Evolutionary conservation across 2,329 filamentous ascomycete genomes (phyloP).

Genomic region (Didymellaceae sp.): DNA sequence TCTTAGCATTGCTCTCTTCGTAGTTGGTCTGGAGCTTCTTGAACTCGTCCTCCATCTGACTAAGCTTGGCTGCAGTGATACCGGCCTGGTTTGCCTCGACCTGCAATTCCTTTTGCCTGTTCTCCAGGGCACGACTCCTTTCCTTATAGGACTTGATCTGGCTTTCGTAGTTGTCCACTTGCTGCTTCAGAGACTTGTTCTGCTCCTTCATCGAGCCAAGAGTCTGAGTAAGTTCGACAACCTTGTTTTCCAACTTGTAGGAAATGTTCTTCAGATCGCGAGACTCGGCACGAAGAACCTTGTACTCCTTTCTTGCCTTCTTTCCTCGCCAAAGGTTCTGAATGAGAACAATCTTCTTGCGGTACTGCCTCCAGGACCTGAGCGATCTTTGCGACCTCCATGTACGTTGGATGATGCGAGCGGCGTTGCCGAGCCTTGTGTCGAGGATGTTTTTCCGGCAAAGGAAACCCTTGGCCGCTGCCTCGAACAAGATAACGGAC

Average conservation of each 20-base stretch:
- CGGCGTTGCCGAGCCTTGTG: constrained; percentile 90
- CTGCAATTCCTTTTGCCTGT: constrained; percentile 90
- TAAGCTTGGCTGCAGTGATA: constrained; percentile 87
- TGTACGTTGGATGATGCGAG: constrained; percentile 84
- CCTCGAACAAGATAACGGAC: constrained; percentile 87
- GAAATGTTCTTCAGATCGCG: constrained; percentile 99
- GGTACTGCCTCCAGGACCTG: constrained; percentile 83
- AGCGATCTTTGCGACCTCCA: constrained; percentile 85
- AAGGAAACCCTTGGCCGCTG: constrained; percentile 88
- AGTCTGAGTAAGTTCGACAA: constrained; percentile 94
- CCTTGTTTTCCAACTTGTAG: constrained; percentile 99
- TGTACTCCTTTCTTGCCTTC: constrained; percentile 81
- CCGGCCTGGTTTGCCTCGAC: constrained; percentile 97
- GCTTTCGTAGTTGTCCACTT: constrained; percentile 94
- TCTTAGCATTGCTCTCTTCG: constrained; percentile 86
- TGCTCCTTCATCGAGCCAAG: constrained; percentile 90
- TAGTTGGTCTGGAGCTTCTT: constrained; percentile 86
- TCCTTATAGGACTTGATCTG: constrained; percentile 97
- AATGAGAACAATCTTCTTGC: constrained; percentile 85
- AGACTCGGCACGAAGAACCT: constrained; percentile 89
- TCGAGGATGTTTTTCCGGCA: constrained; percentile 92
- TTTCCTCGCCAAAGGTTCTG: constrained; percentile 94
- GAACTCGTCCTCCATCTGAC: constrained; percentile 95
- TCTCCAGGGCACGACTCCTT: constrained; percentile 87
- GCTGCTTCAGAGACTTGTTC: constrained; percentile 86